Evolutionary conservation across 768 basidiomycete species (phyloP).

Genomic region (Lactarius sp.): DNA sequence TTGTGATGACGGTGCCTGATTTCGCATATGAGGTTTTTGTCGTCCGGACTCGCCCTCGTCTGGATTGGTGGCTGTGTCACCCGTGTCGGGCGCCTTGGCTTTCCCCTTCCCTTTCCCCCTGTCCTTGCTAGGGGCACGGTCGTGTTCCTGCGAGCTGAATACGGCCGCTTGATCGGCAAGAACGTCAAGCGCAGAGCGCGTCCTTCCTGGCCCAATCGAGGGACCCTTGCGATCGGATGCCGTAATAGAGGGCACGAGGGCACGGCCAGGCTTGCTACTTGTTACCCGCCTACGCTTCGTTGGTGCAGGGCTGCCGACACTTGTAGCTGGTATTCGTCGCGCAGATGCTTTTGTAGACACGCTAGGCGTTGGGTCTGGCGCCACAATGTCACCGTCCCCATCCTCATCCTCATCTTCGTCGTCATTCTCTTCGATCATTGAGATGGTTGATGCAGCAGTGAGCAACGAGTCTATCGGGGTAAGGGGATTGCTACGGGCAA

Average conservation of each 20-base stretch:
- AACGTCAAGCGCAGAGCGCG: conserved; percentile 52
- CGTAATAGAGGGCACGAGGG: conserved; percentile 1
- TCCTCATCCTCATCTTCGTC: conserved; percentile 29
- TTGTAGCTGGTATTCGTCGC: conserved; percentile 31
- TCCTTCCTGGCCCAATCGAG: conserved; percentile 10
- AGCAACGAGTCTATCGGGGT: conserved; percentile 57
- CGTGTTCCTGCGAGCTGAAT: conserved; percentile 37
- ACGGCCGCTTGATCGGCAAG: conserved; percentile 66
- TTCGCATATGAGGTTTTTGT: background rate
- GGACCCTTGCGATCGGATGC: conserved; percentile 1
- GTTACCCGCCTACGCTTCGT: conserved; percentile 35
- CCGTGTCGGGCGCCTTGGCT: conserved; percentile 3
- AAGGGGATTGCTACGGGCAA: conserved; percentile 32
- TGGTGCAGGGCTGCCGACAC: conserved; percentile 36
- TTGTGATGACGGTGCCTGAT: background rate
- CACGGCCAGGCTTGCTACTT: conserved; percentile 6
- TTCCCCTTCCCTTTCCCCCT: conserved; percentile 23
- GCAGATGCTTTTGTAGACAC: conserved; percentile 17
- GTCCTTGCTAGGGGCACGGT: conserved; percentile 18
- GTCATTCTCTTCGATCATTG: conserved; percentile 44
- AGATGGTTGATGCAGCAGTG: conserved; percentile 47
- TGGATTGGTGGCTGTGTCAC: background rate
- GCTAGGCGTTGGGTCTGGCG: conserved; percentile 24
- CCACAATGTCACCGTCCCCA: conserved; percentile 5
- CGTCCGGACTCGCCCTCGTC: background rate